Evolutionary conservation across 2,329 filamentous ascomycete species (phyloP), one percentile per base, ranked within the genome.

Genomic region (Arthrobotrys pseudoclavata): DNA sequence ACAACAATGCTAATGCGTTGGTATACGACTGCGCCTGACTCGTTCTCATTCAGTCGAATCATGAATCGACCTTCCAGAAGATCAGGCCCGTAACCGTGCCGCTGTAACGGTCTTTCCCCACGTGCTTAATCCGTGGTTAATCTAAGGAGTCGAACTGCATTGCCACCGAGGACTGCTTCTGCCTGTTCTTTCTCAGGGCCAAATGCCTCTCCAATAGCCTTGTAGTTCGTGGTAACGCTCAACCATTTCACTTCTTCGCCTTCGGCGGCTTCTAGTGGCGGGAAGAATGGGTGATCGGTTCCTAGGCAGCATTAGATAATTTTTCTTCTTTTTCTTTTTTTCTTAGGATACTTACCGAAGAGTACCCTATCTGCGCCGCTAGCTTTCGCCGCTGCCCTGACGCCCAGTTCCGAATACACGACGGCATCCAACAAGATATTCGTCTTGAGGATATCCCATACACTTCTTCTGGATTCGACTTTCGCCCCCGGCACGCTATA

Each of bases 391-490:
- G 92, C 92, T 0, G 91, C 91, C 80, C 88, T 89, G 70, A 94
- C 83, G 0, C 91, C 92, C 9, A 92, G 89, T 55, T 91, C 89
- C 0, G 91, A 92, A 83, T 96, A 94, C 5, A 96, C 88, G 13
- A 97, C 94, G 0, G 93, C 93, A 84, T 97, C 94, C 0, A 97
- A 87, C 82, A 94, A 96, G 53, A 97, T 88, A 84, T 97, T 96
- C 79, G 89, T 90, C 81, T 88, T 88, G 79, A 91, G 79, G 2
- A 91, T 85, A 80, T 91, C 89, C 89, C 89, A 91, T 0, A 91
- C 83, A 68, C 86, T 86, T 82, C 88, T 81, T 75, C 90, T 84
- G 12, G 60, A 57, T n/a, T 34, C 20, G 13, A 31, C 29, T 26
- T 57, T 50, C 48, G 64, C 74, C 24, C 37, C 40, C 2, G 79